Conservation (phyloP, 2,329 filamentous ascomycete genomes). For the Bretziella fagacearum region DNA sequence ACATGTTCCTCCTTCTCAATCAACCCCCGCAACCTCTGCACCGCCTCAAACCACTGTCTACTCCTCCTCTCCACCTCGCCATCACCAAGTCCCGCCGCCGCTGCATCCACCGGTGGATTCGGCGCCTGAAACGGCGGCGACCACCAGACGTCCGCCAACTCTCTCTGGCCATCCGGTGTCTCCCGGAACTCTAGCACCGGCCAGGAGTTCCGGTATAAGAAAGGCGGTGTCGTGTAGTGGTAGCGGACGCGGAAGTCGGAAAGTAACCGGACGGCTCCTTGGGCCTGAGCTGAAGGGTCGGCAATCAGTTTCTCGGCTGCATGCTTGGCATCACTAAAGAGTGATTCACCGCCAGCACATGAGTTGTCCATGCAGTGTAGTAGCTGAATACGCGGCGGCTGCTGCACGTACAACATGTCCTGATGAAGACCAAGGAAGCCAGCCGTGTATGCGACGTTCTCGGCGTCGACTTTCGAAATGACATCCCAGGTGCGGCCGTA, state of each 20-base stretch:
- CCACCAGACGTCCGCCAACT: constrained; percentile 33
- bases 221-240: constrained; percentile 49
- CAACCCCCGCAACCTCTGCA: constrained; percentile 37
- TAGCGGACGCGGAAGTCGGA: constrained; percentile 36
- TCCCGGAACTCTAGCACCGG: constrained; percentile 31
- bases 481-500: constrained; percentile 90
- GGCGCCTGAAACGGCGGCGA: constrained; percentile 64
- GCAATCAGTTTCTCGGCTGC: constrained; percentile 32
- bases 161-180: neutral
- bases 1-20: constrained; percentile 42
- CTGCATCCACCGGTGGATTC: no score
- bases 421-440: constrained; percentile 76
- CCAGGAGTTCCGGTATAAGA: constrained; percentile 43
- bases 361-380: constrained; percentile 79
- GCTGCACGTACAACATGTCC: constrained; percentile 73
- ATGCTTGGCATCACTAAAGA: constrained; percentile 63
- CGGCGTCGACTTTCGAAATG: constrained; percentile 59
- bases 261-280: constrained; percentile 24
- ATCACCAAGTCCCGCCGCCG: no score
- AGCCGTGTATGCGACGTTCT: constrained; percentile 84
- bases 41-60: constrained; percentile 30
- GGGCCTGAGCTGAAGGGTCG: neutral
- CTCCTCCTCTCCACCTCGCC: no score
- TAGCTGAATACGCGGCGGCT: constrained; percentile 67
- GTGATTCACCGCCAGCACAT: constrained; percentile 61